Base-by-base conservation (phyloP, 805 yeast species). In the Komagataella phaffii region DNA sequence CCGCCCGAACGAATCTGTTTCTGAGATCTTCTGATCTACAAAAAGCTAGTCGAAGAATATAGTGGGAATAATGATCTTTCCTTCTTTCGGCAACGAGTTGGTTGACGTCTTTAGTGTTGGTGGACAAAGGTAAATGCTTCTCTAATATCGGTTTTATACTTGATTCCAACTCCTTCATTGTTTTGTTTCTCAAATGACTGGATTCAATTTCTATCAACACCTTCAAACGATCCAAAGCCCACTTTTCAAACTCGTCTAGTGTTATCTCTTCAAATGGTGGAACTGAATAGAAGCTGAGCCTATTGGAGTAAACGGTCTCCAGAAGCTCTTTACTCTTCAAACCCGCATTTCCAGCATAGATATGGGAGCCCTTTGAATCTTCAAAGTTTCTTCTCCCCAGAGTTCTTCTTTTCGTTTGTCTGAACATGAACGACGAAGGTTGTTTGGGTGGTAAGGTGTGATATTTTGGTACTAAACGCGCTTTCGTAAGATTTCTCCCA, bases 1-100 rank as follows among this genome's bases (percentile, higher is more conserved):
- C 99, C 36, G 89, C 80, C 57, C 80, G 77, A 36, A 87, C 71
- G 59, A 93, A 91, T 61, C 91, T 79, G 43, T 75, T 78, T 55
- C 97, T 76, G 49, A 90, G 73, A 54, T 91, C 98, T 49, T 86
- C 87, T 3, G 81, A 78, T 55, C 95, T 80, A 62, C 97, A 87
- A 63, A 93, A 93, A 48, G 95, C 96, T 45, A 93, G 72, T 52
- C 97, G 74, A 56, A 93, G 68, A 43, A 91, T 90, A 63, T 71
- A 93, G 67, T 93, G 99, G 5, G 96, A 85, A 64, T 87, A 88
- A 61, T 88, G 91, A 66, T 93, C 99, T 63, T 91, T 91, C 56
- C 77, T 77, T 57, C 95, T 79, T 61, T 88, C 95, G 45, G 71
- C 70, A 45, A 71, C 65, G 46, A 71, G 62, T 3, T 68, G 62